Evolutionary conservation across 345 rosid species (phyloP), one percentile per base, ranked within the genome.

Genomic region (Camelina laxa): DNA sequence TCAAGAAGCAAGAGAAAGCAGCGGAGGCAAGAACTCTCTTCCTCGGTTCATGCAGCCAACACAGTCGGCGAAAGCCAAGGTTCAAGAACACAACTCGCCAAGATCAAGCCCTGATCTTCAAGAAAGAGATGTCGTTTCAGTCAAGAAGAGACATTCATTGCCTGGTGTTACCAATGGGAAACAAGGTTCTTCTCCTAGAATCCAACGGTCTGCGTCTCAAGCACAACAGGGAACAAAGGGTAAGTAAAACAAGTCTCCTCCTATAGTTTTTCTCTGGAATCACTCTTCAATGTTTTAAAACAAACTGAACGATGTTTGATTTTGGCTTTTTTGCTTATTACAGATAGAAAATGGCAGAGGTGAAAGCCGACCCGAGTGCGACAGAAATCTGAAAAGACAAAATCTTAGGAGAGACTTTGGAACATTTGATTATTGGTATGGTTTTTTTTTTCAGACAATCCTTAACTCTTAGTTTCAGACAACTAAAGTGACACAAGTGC

Each of bases 31-130:
- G 77, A 85, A 68, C 80, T 83, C 96, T 61, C 53, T 92, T 68
- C 99, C 98, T n/a, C 92, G 73, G 57, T 95, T 95, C 89, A 95
- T 95, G 99, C 98, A 87, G 82, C 96, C 85, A 55, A 92, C 99
- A 10, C 84, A 92, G 82, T 95, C 99, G 21, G 99, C 96, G 10
- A 89, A 80, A 84, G 97, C 96, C 27, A 95, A 95, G 88, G 49
- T 92, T 66, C 80, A 83, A 51, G 87, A 91, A 15, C 90, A 82
- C 69, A 95, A 73, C 83, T 90, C 97, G 4, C 99, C 99, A 17
- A 87, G 96, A 75, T 92, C 97, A 65, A 92, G 98, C 79, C 98
- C 99, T 42, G 98, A 92, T 65, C 79, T 88, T 75, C 92, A 85
- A 5, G 99, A 92, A 58, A 83, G 87, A 85, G 99, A 95, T 5